Evolutionary conservation across 1,139 yeast genomes (phyloP).

Genomic region (Lodderomyces parapsilosis): DNA sequence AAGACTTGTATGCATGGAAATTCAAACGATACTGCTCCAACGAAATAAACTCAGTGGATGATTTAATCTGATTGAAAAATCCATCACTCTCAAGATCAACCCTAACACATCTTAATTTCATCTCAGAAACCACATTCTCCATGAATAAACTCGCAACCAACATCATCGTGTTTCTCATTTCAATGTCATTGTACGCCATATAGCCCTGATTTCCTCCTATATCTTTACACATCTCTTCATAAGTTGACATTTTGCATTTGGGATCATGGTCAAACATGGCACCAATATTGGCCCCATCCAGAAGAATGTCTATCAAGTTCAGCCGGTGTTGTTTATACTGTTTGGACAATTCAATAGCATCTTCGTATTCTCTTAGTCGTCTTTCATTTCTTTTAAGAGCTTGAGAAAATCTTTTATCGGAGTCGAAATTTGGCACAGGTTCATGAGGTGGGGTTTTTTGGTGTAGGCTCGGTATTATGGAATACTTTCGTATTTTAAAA

Average conservation of each 20-base stretch:
- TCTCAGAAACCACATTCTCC: slow-evolving; percentile 25
- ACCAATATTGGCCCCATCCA: slow-evolving; percentile 16
- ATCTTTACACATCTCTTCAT: slow-evolving; percentile 9
- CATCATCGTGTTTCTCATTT: slow-evolving; percentile 22
- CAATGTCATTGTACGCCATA: slow-evolving; percentile 17
- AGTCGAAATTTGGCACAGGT: not conserved
- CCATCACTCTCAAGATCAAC: slow-evolving; percentile 4
- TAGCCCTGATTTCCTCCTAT: slow-evolving; percentile 3
- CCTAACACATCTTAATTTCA: slow-evolving; percentile 18
- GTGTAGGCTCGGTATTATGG: not conserved
- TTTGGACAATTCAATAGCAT: slow-evolving; percentile 13
- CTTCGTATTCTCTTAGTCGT: slow-evolving; percentile 11
- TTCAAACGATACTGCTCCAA: slow-evolving; percentile 12
- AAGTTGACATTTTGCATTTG: not conserved
- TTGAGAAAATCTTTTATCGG: not conserved
- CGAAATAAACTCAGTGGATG: slow-evolving; percentile 21
- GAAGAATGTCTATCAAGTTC: slow-evolving; percentile 19
- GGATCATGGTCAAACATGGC: slow-evolving; percentile 15
- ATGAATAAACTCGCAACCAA: slow-evolving; percentile 17
- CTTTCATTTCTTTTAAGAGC: slow-evolving; percentile 9
- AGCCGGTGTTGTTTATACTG: slow-evolving; percentile 19
- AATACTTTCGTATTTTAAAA: slow-evolving; percentile 4
- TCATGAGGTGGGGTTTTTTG: not conserved
- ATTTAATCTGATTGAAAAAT: slow-evolving; percentile 16
- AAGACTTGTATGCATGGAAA: slow-evolving; percentile 27